Base-by-base conservation (phyloP, 2,329 filamentous ascomycete genomes). In the Aspergillus tubingensis region DNA sequence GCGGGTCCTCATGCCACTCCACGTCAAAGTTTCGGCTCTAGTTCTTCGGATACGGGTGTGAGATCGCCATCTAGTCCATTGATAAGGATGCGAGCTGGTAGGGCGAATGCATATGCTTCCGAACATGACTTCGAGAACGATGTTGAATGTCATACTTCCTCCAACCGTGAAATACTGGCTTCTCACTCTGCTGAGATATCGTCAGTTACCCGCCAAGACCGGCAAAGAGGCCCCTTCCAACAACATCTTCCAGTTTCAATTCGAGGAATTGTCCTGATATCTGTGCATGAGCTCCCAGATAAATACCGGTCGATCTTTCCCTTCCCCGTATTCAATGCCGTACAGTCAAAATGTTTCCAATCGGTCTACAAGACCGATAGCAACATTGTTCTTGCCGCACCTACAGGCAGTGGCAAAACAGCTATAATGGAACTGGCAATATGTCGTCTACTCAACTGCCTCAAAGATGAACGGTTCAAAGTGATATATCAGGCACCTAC, bases 341-440 rank as follows among this genome's bases (percentile, higher is more conserved):
- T 94, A 0, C 91, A 96, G 69, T 95, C 91, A 0, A 91, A 88
- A 70, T 92, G 89, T 68, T 95, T 94, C 66, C 72, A 82, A 0
- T 73, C 81, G 0, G 82, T 91, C 0, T 94, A 91, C 71, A 78
- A 82, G 5, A 85, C 85, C 0, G 84, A 88, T 65, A 84, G 92
- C 72, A 96, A 96, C 64, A 81, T 95, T 13, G 90, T 95, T 0
- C 81, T 96, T 13, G 88, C 91, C 1, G 89, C 91, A 7, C 91
- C 92, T 0, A 96, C 91, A 0, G 91, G 91, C 8, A 93, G 91
- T 72, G 91, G 92, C 2, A 96, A 96, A 74, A 96, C 91, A 0
- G 90, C 83, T 0, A 82, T 95, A 8, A 83, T 96, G 64, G 92
- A 96, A 74, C 81, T 96, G 49, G 91, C 91, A 3, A 90, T 96